Evolutionary conservation across 2,329 filamentous ascomycete genomes (phyloP).

Genomic region (Ambrosiella cleistominuta): DNA sequence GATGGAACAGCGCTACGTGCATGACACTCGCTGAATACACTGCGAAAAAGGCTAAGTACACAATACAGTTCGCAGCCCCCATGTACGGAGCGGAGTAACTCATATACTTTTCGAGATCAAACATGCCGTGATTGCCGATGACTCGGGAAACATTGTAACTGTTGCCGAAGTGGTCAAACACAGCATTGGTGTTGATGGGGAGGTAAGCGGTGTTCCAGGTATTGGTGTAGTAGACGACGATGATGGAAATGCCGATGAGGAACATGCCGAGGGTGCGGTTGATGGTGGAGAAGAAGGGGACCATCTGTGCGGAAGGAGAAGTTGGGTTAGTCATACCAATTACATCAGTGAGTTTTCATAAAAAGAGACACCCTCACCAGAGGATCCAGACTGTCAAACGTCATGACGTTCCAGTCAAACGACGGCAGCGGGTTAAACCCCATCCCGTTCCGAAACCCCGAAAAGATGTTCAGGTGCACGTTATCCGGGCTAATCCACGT

Average conservation of each 20-base stretch:
- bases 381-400: slow-evolving; percentile 9
- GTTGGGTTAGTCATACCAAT: no score
- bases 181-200: neutral
- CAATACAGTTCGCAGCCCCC: neutral
- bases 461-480: slow-evolving; percentile 21
- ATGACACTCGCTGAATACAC: neutral
- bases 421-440: slow-evolving; percentile 25
- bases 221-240: slow-evolving; percentile 38
- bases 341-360: no score
- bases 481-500: slow-evolving; percentile 33
- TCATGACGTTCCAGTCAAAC: slow-evolving; percentile 27
- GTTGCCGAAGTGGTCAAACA: neutral
- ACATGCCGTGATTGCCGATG: neutral
- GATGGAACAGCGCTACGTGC: neutral
- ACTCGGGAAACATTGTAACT: neutral
- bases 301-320: slow-evolving; percentile 24
- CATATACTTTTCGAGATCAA: neutral
- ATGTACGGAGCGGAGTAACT: neutral
- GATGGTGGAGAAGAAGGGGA: slow-evolving; percentile 40
- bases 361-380: no score
- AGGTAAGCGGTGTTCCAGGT: neutral
- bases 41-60: neutral
- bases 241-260: slow-evolving; percentile 34
- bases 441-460: slow-evolving; percentile 22
- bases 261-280: slow-evolving; percentile 44